Evolutionary conservation across 345 rosid species (phyloP).

Genomic region (Citrus australasica): DNA sequence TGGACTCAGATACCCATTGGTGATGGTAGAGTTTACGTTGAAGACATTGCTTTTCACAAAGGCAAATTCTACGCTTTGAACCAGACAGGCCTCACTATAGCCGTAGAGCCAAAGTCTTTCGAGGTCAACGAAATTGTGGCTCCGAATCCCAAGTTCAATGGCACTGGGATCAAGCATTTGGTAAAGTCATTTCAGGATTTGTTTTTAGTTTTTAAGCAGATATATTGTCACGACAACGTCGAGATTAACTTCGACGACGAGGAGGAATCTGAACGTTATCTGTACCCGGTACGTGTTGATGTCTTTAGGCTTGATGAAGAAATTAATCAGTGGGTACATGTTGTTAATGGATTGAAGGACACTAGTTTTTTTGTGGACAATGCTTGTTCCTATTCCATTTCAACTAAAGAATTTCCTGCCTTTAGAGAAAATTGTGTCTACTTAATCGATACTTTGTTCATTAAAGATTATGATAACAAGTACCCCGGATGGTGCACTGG

Average conservation of each 20-base stretch:
- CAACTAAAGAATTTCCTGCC: background rate
- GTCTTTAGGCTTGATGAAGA: constrained; percentile 1
- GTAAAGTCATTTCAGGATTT: background rate
- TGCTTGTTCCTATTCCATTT: constrained; percentile 1
- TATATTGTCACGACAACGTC: background rate
- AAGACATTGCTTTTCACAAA: background rate
- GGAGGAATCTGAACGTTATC: background rate
- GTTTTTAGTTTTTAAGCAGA: constrained; percentile 1
- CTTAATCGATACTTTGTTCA: background rate
- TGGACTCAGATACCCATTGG: background rate
- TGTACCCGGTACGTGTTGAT: background rate
- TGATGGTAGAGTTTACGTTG: background rate
- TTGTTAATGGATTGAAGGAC: background rate
- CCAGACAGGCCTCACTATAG: background rate
- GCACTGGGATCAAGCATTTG: background rate
- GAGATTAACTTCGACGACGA: background rate
- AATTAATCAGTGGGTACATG: background rate
- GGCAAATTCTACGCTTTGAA: background rate
- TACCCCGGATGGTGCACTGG: constrained; percentile 1
- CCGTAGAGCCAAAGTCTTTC: background rate
- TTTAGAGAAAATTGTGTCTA: constrained; percentile 1
- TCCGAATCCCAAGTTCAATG: background rate
- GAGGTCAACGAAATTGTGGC: background rate
- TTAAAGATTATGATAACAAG: background rate
- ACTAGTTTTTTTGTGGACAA: background rate